Evolutionary conservation across 805 yeast species (phyloP).

Genomic region (Sungouiozyma intestinalis): DNA sequence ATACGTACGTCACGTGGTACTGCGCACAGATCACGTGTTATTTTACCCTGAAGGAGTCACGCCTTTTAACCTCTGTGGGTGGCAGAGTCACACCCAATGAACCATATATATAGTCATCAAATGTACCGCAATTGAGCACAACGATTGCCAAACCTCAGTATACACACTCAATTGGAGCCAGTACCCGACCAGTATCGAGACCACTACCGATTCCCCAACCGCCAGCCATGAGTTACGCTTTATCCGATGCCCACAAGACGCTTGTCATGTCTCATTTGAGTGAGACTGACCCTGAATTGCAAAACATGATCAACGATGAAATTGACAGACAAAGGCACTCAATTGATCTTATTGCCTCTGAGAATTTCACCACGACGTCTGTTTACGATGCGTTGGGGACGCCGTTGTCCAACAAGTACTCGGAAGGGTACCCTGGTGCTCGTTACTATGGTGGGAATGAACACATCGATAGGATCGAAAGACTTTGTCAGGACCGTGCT

Average conservation of each 20-base stretch:
- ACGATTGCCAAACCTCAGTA: no score
- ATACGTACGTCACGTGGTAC: no score
- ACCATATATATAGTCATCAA: no score
- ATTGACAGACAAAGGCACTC: constrained; percentile 88
- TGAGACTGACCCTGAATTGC: constrained; percentile 75
- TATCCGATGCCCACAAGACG: constrained; percentile 54
- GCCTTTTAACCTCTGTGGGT: no score
- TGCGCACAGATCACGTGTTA: no score
- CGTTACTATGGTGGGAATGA: constrained; percentile 99
- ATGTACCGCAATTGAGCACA: no score
- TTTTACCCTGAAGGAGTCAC: no score
- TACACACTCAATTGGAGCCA: no score
- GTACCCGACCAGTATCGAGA: no score
- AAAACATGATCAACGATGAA: constrained; percentile 64
- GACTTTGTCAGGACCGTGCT: constrained; percentile 89
- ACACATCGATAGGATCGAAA: constrained; percentile 88
- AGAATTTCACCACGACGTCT: constrained; percentile 91
- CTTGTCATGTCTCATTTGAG: constrained; percentile 47
- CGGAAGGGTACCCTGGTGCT: constrained; percentile 99
- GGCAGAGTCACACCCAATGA: no score
- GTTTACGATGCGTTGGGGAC: constrained; percentile 96
- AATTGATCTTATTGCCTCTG: constrained; percentile 89
- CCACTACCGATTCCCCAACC: no score
- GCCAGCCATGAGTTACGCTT: constrained; percentile 44
- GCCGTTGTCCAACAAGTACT: constrained; percentile 96